These are phyloP conservation scores for Pseudozyma flocculosa DNA, from an alignment of 1,284 basidiomycete species.

Conservation along the genomic window DNA sequence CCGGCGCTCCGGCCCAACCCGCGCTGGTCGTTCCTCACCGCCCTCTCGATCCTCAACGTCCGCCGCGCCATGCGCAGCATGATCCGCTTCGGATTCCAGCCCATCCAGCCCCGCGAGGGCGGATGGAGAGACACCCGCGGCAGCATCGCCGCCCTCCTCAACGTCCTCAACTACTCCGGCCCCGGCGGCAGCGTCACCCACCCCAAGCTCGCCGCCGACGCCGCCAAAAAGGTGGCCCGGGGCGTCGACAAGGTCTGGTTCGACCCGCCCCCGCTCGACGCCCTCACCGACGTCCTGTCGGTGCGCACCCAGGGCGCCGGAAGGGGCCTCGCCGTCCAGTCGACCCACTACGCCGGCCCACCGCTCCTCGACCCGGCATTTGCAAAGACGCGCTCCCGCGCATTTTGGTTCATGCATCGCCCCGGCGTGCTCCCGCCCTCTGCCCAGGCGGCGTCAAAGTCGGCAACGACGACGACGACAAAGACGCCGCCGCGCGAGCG, in stretches of 20 bases:
- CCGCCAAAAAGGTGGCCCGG: constrained; percentile 29
- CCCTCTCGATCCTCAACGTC: constrained; percentile 39
- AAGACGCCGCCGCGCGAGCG: constrained; percentile 16
- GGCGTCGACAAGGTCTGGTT: constrained; percentile 52
- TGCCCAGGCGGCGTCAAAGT: constrained; percentile 11
- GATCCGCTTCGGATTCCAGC: constrained; percentile 45
- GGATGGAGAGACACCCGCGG: constrained; percentile 46
- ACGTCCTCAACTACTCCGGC: constrained; percentile 39
- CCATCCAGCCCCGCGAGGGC: constrained; percentile 44
- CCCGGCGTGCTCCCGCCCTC: constrained; percentile 21
- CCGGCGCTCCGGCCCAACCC: constrained; percentile 32
- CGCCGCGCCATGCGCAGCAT: constrained; percentile 42
- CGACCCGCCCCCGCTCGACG: constrained; percentile 44
- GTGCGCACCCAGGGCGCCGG: constrained; percentile 22
- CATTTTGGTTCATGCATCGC: constrained; percentile 52
- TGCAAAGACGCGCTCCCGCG: constrained; percentile 46
- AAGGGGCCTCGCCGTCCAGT: constrained; percentile 14
- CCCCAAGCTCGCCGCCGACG: constrained; percentile 30
- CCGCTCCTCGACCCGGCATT: constrained; percentile 48
- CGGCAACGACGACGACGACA: too few relatives aligned
- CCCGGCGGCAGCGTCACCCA: constrained; percentile 47
- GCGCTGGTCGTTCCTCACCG: constrained; percentile 38
- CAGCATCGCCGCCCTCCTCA: constrained; percentile 32
- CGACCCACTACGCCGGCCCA: constrained; percentile 39
- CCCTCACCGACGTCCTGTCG: constrained; percentile 45